Base-by-base conservation (phyloP, 495 filamentous ascomycete species). In the Penicillium lagena region DNA sequence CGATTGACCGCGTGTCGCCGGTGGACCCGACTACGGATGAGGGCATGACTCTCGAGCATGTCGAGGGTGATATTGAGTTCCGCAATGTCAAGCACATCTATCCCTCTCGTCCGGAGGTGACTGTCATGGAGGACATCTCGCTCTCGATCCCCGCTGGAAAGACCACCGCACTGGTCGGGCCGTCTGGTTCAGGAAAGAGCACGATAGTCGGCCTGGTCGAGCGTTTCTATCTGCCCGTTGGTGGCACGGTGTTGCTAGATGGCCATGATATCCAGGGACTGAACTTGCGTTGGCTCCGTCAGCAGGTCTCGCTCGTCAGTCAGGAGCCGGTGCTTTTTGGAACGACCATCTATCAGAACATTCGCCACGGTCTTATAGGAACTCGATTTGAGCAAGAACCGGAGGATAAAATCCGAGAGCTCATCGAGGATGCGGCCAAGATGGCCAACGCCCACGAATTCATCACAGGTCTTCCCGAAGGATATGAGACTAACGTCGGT, bases 371-470 rank as follows among this genome's bases (percentile, higher is more conserved):
- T 41, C 71, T 97, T 28, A 89, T 96, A 52, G 93, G 91, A 39
- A 94, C 91, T 0, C 72, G 78, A 39, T 80, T 79, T 57, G 87
- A 93, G 56, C 58, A 81, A 37, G 77, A 80, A 22, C 56, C 71
- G 9, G 71, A 76, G 29, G 87, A 89, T 27, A 75, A 79, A 51
- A 77, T 87, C 45, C 70, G 61, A 39, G 79, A 87, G 30, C 73
- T 87, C 10, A 79, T 96, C 22, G 72, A 82, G 41, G 79, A 90
- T 27, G 91, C 93, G 22, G 87, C 90, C 12, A 84, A 81, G 55
- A 94, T 86, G 80, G 83, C 93, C 30, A 96, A 96, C 56, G 91
- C 90, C 3, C 90, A 96, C 53, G 89, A 91, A 43, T 97, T 97
- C 59, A 82, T 98, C 54, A 78, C 64, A 11, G 67, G 70, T n/a